Base-by-base conservation (phyloP, 2,329 filamentous ascomycete species). In the Penicillium sclerotiorum region DNA sequence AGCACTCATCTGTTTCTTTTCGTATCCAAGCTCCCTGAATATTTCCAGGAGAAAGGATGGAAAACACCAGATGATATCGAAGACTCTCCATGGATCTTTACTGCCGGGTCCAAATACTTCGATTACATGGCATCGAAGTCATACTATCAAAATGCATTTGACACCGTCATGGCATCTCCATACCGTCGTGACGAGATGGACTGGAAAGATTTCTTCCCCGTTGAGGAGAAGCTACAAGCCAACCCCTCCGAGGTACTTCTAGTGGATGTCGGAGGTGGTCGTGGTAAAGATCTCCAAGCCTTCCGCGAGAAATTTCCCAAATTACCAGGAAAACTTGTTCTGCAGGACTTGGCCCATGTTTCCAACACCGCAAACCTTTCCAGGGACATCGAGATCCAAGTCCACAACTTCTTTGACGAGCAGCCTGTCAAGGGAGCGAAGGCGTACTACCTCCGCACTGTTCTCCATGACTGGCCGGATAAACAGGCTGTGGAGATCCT, bases 341-440 rank as follows among this genome's bases (percentile, higher is more conserved):
- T 73, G 21, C 67, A 73, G 46, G 70, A 72, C 43, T 57, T 65
- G 2, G 63, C 67, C 5, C 61, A 66, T 35, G 62, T 66, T 11
- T 55, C 69, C 57, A 84, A 42, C 18, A 30, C 33, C 4, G 23
- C 15, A 8, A 25, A 47, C 12, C 3, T 41, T 8, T n/a, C 45
- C 8, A 12, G 7, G 2, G 36, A 20, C 8, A 40, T 47, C 13
- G 45, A 47, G 13, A 22, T 6, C 7, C 35, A 40, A 17, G 45
- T 12, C 6, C n/a, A 41, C 12, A 30, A 33, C 17, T 47, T 42
- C 27, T 47, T 47, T 21, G 35, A 40, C 11, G 20, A 32, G 22
- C 45, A 47, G 28, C 45, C 45, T 9, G 45, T 47, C 3, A 47
- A 47, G 25, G 45, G 45, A 1, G 35, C 45, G 8, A 22, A 33